phyloP scores from a whole-genome alignment of 768 basidiomycete genomes.

The Tubosaeta sp. region DNA sequence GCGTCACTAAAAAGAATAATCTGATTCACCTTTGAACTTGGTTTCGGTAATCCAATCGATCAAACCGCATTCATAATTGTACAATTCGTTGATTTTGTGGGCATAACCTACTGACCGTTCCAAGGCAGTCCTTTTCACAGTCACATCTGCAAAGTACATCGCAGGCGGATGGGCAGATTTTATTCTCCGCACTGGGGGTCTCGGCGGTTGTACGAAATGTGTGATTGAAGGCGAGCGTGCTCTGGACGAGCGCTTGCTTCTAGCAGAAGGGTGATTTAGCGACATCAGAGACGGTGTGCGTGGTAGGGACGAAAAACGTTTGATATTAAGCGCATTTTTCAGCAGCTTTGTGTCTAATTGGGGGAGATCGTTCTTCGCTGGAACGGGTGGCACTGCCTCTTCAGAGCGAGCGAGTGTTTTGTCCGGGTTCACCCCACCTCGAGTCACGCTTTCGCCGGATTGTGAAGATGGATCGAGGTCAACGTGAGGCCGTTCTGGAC shows the following conservation, averaged over 20 bases:
- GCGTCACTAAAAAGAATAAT: not conserved
- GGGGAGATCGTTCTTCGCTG: constrained; percentile 24
- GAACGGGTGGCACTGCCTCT: constrained; percentile 27
- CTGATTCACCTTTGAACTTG: constrained; percentile 47
- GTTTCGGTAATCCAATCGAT: constrained; percentile 67
- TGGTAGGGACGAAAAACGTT: constrained; percentile 55
- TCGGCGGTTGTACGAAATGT: constrained; percentile 25
- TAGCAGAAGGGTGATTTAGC: constrained; percentile 19
- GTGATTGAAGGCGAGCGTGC: constrained; percentile 30
- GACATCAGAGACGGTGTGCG: constrained; percentile 62
- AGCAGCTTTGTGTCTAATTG: constrained; percentile 19
- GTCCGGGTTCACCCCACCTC: constrained; percentile 16
- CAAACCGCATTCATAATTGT: constrained; percentile 70
- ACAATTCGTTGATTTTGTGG: constrained; percentile 78
- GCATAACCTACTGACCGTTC: constrained; percentile 76
- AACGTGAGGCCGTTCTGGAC: constrained; percentile 12
- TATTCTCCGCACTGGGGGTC: constrained; percentile 26
- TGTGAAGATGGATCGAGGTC: constrained; percentile 12
- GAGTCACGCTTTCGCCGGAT: constrained; percentile 18
- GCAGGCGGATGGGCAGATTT: constrained; percentile 53
- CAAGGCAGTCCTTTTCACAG: constrained; percentile 46
- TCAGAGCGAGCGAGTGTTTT: constrained; percentile 12
- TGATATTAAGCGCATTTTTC: constrained; percentile 31
- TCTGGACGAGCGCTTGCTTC: constrained; percentile 23
- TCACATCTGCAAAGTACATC: constrained; percentile 67